These are phyloP conservation scores for Tulasnella sp. DNA, from an alignment of 768 basidiomycete species.

Conservation along the genomic window DNA sequence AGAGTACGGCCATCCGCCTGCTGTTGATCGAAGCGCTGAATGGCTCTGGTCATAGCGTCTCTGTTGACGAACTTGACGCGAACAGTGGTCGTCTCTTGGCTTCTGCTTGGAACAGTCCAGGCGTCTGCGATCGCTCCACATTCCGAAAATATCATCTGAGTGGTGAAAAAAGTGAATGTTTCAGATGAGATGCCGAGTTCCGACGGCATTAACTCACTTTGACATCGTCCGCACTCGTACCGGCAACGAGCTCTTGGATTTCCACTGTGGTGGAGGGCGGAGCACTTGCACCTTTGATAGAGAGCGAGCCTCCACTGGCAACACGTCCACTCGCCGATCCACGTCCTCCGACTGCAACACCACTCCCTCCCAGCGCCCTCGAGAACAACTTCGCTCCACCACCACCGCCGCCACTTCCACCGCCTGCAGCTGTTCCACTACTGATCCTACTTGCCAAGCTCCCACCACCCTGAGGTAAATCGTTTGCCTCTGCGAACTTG, in stretches of 20 bases:
- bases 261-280: conserved; percentile 4
- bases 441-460: conserved; percentile 8
- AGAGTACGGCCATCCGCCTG: conserved; percentile 10
- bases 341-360: background rate
- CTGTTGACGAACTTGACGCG: conserved; percentile 11
- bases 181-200: background rate
- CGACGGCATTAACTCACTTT: background rate
- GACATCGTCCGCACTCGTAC: conserved; percentile 11
- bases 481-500: conserved; percentile 15
- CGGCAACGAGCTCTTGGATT: conserved; percentile 6
- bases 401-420: background rate
- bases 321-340: conserved; percentile 1
- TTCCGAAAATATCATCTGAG: conserved; percentile 11
- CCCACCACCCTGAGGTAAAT: conserved; percentile 1
- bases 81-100: conserved; percentile 3
- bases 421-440: background rate
- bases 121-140: conserved; percentile 12
- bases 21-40: conserved; percentile 11
- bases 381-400: conserved; percentile 5
- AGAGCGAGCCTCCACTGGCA: conserved; percentile 9
- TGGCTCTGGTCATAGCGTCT: conserved; percentile 9
- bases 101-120: conserved; percentile 4
- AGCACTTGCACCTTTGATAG: conserved; percentile 13
- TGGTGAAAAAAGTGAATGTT: background rate
- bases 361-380: background rate